phyloP scores from a whole-genome alignment of 306 rosid genomes.

The Vigna trinervia region DNA sequence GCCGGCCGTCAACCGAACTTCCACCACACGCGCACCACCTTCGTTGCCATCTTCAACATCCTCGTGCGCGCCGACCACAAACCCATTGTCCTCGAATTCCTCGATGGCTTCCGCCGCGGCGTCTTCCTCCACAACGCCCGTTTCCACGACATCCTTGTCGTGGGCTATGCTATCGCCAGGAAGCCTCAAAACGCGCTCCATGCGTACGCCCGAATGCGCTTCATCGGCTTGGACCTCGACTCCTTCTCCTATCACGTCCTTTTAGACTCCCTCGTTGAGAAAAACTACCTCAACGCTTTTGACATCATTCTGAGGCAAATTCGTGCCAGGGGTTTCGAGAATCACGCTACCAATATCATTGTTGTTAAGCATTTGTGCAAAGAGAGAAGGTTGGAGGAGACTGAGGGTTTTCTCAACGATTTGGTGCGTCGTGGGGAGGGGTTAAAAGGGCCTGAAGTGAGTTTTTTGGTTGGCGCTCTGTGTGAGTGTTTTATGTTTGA shows the following conservation, averaged over 20 bases:
- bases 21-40: conserved; percentile 71
- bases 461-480: conserved; percentile 57
- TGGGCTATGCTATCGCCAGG: conserved; percentile 82
- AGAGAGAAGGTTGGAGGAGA: conserved; percentile 60
- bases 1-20: conserved; percentile 73
- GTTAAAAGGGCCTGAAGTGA: conserved; percentile 49
- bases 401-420: conserved; percentile 54
- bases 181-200: conserved; percentile 71
- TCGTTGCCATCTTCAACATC: conserved; percentile 65
- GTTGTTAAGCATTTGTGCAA: conserved; percentile 64
- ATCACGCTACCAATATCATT: conserved; percentile 48
- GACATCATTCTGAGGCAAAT: conserved; percentile 60
- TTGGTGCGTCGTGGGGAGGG: conserved; percentile 48
- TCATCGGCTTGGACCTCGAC: conserved; percentile 69
- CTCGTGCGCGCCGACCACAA: conserved; percentile 56
- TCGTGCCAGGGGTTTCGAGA: conserved; percentile 56
- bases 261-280: conserved; percentile 65
- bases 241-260: conserved; percentile 62
- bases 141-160: conserved; percentile 65
- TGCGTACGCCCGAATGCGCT: conserved; percentile 77
- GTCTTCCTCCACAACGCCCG: conserved; percentile 34
- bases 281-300: conserved; percentile 55
- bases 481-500: conserved; percentile 57
- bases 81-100: conserved; percentile 64
- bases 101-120: conserved; percentile 40